phyloP scores from a whole-genome alignment of 495 filamentous ascomycete species.

The Chaetomium tenue region DNA sequence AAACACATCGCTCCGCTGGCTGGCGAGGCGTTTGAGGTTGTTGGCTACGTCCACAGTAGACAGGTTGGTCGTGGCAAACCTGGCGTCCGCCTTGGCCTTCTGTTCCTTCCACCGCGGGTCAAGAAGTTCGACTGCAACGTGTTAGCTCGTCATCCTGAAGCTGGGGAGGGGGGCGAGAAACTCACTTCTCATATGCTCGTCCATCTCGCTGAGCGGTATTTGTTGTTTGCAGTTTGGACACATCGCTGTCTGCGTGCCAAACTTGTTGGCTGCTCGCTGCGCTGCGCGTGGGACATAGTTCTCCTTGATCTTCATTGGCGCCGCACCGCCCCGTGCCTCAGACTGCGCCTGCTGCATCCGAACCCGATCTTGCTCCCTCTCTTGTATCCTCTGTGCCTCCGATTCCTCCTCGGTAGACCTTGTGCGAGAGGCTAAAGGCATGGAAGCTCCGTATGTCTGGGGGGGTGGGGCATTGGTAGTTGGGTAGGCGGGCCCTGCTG shows the following conservation, averaged over 20 bases:
- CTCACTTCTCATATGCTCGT: slow-evolving; percentile 87
- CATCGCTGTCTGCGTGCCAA: slow-evolving; percentile 64
- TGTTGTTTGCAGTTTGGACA: slow-evolving; percentile 95
- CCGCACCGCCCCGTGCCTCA: slow-evolving; percentile 64
- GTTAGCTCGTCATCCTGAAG: slow-evolving; percentile 13
- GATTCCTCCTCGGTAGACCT: slow-evolving; percentile 54
- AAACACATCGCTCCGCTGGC: slow-evolving; percentile 87
- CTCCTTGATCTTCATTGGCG: slow-evolving; percentile 88
- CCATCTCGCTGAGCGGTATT: slow-evolving; percentile 80
- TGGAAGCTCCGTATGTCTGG: slow-evolving; percentile 35
- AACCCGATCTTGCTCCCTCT: slow-evolving; percentile 64
- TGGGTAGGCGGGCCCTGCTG: slow-evolving; percentile 37
- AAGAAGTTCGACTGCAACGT: slow-evolving; percentile 63
- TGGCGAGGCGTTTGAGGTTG: slow-evolving; percentile 96
- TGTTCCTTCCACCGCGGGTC: slow-evolving; percentile 97
- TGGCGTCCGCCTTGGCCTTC: slow-evolving; percentile 78
- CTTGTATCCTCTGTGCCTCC: slow-evolving; percentile 64
- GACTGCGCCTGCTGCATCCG: slow-evolving; percentile 76
- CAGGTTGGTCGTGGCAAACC: slow-evolving; percentile 83
- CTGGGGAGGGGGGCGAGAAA: background rate
- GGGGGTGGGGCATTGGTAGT: slow-evolving; percentile 40
- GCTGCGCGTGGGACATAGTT: slow-evolving; percentile 88
- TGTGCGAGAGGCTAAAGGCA: slow-evolving; percentile 33
- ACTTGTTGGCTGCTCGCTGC: slow-evolving; percentile 61
- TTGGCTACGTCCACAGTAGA: slow-evolving; percentile 83